These are phyloP conservation scores for Apiotrichum laibachii DNA, from an alignment of 1,284 basidiomycete species.

Conservation along the genomic window DNA sequence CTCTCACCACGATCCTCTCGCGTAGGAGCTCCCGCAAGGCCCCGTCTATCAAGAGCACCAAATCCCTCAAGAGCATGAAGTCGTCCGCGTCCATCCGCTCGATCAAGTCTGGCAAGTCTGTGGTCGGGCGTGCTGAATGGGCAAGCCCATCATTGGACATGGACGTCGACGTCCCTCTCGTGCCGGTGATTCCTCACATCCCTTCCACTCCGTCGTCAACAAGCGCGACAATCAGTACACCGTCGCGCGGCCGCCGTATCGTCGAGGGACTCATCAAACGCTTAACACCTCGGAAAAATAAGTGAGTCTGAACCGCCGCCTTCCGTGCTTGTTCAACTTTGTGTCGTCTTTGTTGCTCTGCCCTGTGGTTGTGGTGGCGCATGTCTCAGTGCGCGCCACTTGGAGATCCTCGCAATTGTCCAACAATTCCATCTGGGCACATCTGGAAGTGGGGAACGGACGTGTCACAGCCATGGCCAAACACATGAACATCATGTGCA, in stretches of 20 bases:
- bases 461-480: no score
- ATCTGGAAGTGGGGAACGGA: no score
- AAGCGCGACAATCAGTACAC: background rate
- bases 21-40: background rate
- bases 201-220: background rate
- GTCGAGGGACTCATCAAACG: constrained; percentile 10
- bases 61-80: background rate
- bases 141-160: background rate
- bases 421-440: no score
- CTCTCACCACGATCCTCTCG: background rate
- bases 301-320: constrained; percentile 2
- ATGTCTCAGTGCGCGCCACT: no score
- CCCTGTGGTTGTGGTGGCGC: background rate
- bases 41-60: background rate
- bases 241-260: constrained; percentile 5
- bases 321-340: no score
- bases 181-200: background rate
- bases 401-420: no score
- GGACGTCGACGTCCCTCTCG: constrained; percentile 3
- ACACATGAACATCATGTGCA: no score
- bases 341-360: no score
- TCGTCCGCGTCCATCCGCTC: constrained; percentile 2
- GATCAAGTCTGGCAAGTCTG: constrained; percentile 6
- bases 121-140: background rate
- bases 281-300: constrained; percentile 4